Conservation (phyloP, 2,329 filamentous ascomycete genomes). For the Xylaria hypoxylon region DNA sequence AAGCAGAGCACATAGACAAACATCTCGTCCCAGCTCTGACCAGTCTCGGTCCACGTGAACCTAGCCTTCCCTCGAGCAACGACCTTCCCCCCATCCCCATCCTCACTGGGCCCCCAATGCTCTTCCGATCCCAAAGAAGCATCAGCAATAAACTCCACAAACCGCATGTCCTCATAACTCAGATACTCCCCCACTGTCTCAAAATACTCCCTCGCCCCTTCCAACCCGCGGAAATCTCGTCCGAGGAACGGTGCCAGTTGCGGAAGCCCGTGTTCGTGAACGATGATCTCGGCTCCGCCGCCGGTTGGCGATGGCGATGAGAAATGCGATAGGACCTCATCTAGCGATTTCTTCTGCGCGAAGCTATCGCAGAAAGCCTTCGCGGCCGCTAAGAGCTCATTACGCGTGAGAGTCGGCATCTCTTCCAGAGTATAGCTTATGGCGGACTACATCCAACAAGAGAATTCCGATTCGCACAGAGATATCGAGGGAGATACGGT, state of each 20-base stretch:
- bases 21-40: constrained; percentile 52
- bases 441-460: not conserved
- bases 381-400: constrained; percentile 50
- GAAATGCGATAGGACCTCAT: constrained; percentile 50
- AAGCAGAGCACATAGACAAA: constrained; percentile 53
- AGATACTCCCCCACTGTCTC: constrained; percentile 43
- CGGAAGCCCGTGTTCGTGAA: constrained; percentile 52
- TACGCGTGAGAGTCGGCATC: constrained; percentile 43
- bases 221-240: constrained; percentile 48
- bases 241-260: constrained; percentile 53
- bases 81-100: constrained; percentile 39
- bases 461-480: not conserved
- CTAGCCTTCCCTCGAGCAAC: constrained; percentile 49
- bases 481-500: not conserved
- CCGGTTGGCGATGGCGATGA: constrained; percentile 28
- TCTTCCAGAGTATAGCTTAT: not conserved
- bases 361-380: constrained; percentile 52
- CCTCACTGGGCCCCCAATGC: not conserved
- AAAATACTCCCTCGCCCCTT: constrained; percentile 50
- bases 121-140: constrained; percentile 36
- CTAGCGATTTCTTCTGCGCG: constrained; percentile 43
- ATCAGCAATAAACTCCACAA: constrained; percentile 46
- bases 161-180: constrained; percentile 50
- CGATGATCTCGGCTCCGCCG: constrained; percentile 36
- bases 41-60: constrained; percentile 50